A percentile compares a stretch with the other conserved stretches of the same genome.
Evolutionary conservation across 768 basidiomycete species (phyloP).

Genomic region (Chiua virens): DNA sequence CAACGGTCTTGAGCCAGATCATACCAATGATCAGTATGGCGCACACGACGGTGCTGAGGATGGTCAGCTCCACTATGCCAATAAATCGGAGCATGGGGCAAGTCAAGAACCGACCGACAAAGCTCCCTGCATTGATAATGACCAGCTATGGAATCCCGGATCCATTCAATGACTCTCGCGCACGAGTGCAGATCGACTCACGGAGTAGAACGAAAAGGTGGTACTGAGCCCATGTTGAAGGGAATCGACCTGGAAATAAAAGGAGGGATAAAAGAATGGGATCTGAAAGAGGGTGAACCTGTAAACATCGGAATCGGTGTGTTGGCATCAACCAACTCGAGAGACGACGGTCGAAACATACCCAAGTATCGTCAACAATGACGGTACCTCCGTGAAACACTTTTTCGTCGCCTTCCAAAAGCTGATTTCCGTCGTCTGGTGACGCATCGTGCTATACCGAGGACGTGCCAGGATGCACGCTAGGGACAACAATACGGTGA

Average conservation of each 20-base stretch:
- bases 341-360: background rate
- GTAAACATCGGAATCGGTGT: background rate
- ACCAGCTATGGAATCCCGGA: background rate
- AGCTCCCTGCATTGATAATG: conserved; percentile 48
- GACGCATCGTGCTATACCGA: conserved; percentile 7
- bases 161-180: background rate
- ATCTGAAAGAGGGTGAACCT: conserved; percentile 24
- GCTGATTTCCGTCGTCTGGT: background rate
- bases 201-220: conserved; percentile 50
- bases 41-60: too few species aligned
- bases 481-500: conserved; percentile 32
- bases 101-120: conserved; percentile 49
- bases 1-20: conserved; percentile 36
- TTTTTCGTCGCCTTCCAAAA: conserved; percentile 1
- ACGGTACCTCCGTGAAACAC: conserved; percentile 6
- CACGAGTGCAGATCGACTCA: conserved; percentile 17
- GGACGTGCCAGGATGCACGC: conserved; percentile 36
- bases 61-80: conserved; percentile 45
- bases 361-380: background rate
- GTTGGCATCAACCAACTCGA: background rate
- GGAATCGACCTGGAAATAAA: conserved; percentile 34
- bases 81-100: conserved; percentile 38
- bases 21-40: too few species aligned
- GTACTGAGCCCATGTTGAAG: conserved; percentile 43
- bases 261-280: conserved; percentile 32